Base-by-base conservation (phyloP, 139 green algal genomes). In the Chlorella vulgaris region DNA sequence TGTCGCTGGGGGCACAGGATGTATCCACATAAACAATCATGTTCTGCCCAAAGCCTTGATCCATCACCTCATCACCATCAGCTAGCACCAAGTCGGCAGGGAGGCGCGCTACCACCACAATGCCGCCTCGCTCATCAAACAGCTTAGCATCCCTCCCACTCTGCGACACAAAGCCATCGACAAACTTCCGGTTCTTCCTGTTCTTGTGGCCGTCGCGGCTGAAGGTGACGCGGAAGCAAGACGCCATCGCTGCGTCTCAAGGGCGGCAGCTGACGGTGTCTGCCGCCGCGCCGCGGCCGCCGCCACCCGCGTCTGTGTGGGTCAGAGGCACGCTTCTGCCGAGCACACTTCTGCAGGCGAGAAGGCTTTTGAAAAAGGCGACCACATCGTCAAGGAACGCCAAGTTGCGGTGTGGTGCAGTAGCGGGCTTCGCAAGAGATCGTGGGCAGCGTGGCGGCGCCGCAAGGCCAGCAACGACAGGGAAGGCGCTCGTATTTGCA, bases 181-280 rank as follows among this genome's bases (percentile, higher is more conserved):
- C 29, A 69, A 70, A 85, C 19, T 43, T 53, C 26, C 78, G 53
- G 53, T 85, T 81, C 53, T 77, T 68, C 3, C 51, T 53, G 47
- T 88, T 82, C 60, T 88, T 88, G 36, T 85, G 83, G 18, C 61
- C 83, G 35, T 85, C 83, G 1, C 50, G 35, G 5, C 78, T 84
- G 71, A 82, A 88, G 13, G 83, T 88, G 28, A 29, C 81, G 7
- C 39, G 58, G 38, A 60, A 81, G 55, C 38, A 71, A 3, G 58
- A 36, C 1, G 42, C 63, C 7, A 43, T 18, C 28, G 61, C 61
- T 28, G n/a, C n/a, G 4, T 19, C 61, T n/a, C n/a, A n/a, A n/a
- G n/a, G n/a, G n/a, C n/a, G n/a, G n/a, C n/a, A n/a, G n/a, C 36
- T 53, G 22, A 39, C 67, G 39, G 4, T 39, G 67, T 28, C 38